Base-by-base conservation (phyloP, 2,329 filamentous ascomycete species). In the Passalora sequoiae region DNA sequence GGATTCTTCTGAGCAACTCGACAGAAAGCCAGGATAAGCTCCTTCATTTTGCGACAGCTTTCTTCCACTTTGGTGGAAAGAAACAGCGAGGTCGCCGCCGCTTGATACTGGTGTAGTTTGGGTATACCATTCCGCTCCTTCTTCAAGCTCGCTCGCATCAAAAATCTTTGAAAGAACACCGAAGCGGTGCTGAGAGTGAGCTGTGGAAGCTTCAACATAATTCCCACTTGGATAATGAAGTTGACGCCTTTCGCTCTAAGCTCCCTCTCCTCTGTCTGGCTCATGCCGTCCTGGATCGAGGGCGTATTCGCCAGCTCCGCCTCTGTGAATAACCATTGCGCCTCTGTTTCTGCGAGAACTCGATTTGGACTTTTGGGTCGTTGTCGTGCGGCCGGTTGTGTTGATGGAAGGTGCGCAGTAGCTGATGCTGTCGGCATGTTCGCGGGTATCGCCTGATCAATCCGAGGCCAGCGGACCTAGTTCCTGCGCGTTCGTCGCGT, bases 31-130 rank as follows among this genome's bases (percentile, higher is more conserved):
- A 96, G 84, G 53, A 98, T 91, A 47, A 98, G 76, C 53, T 96
- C 89, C 60, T 88, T 94, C 56, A 95, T 95, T 68, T 95, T 95
- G 37, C 91, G 83, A 61, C 89, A 94, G 62, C 94, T 95, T 64
- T 98, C 92, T 62, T 98, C 91, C 15, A 94, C 91, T 66, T 98
- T 98, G 56, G 94, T 96, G 6, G 92, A 91, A 7, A 98, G 77
- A 57, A 97, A 98, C 2, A 98, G 75, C 1, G 89, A 80, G 1
- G 89, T 95, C 0, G 89, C 92, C 8, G 89, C 92, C 47, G 94
- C 86, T 62, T 74, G 51, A 32, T 95, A 97, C 57, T 95, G 89
- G 64, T 96, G 91, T 36, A 94, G 78, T 10, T 88, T 88, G 33
- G 71, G 72, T 40, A 73, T 72, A 42, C 69, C 70, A 49, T 76